Percentiles rank a stretch among this genome's conserved stretches.
phyloP scores from a whole-genome alignment of 2,329 filamentous ascomycete species.

The Curvularia sp. region DNA sequence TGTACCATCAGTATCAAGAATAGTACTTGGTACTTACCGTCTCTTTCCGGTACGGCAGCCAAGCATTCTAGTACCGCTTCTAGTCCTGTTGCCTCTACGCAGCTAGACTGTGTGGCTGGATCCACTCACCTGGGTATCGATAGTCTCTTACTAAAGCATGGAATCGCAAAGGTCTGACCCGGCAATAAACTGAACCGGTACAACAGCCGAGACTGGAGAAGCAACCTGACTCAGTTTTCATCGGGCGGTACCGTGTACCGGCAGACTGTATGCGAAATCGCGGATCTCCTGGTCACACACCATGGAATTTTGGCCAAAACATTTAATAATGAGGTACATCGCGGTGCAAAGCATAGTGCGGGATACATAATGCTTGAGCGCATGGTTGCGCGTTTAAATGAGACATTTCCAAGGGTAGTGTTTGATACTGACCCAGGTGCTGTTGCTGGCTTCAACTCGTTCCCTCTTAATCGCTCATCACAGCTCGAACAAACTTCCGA shows the following conservation, averaged over 20 bases:
- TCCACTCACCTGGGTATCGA: not conserved
- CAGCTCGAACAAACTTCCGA: not conserved
- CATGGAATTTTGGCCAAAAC: not conserved
- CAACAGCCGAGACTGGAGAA: not conserved
- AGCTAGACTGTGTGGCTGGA: constrained; percentile 3
- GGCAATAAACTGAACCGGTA: not conserved
- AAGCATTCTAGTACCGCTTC: constrained; percentile 9
- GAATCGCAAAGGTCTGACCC: not conserved
- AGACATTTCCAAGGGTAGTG: not conserved
- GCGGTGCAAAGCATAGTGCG: not conserved
- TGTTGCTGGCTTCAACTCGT: not conserved
- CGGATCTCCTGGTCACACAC: not conserved
- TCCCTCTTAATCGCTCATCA: not conserved
- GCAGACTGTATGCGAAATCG: not conserved
- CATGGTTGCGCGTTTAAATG: not conserved
- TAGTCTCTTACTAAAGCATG: not conserved
- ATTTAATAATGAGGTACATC: not conserved
- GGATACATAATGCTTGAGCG: not conserved
- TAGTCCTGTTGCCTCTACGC: not conserved
- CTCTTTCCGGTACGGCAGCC: constrained; percentile 5
- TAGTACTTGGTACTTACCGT: constrained; percentile 5
- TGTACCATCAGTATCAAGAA: constrained; percentile 11
- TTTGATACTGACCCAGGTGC: not conserved
- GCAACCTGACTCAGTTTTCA: not conserved
- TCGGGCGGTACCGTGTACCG: not conserved